Base-by-base conservation (phyloP, 1,139 yeast genomes). In the Candida dubliniensis region DNA sequence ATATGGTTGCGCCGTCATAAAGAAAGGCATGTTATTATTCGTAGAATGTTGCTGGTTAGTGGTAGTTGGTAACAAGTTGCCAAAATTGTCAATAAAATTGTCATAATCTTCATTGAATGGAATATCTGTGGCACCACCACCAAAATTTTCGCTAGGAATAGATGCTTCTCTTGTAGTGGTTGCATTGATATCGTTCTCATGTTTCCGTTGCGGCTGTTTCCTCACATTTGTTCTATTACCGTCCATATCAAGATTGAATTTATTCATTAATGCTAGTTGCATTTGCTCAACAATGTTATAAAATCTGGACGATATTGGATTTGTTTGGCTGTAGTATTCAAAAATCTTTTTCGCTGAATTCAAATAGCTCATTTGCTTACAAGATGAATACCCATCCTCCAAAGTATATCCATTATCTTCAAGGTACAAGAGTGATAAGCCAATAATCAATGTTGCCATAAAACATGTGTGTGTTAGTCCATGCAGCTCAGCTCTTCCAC, bases 371-470 rank as follows among this genome's bases (percentile, higher is more conserved):
- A 52, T 52, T 25, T 40, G 31, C 27, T 45, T 42, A n/a, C 36
- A 14, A 5, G 47, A 33, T 24, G 36, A 40, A 35, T 44, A 45
- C 4, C 41, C 48, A 18, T 48, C 50, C 13, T 48, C 46, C 9
- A 26, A 37, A n/a, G 45, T 40, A 29, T 41, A 40, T 13, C 40
- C 38, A 35, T 45, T 36, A 11, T 33, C 35, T 37, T 50, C 53
- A 7, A 49, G 38, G 34, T 47, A 47, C 30, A 53, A 38, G 10
- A 51, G 47, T n/a, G 52, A 43, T 23, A 51, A 40, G 13, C 52
- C 53, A 27, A 47, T 38, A 3, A 51, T 43, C 18, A 50, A 46
- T 9, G 50, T 42, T 4, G 59, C 57, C 48, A 47, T 46, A 11
- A 53, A 48, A 36, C 47, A 40, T 15, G 48, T 38, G 36, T 49